phyloP scores from a whole-genome alignment of 1,284 basidiomycete genomes.

The Vanrija sp. region DNA sequence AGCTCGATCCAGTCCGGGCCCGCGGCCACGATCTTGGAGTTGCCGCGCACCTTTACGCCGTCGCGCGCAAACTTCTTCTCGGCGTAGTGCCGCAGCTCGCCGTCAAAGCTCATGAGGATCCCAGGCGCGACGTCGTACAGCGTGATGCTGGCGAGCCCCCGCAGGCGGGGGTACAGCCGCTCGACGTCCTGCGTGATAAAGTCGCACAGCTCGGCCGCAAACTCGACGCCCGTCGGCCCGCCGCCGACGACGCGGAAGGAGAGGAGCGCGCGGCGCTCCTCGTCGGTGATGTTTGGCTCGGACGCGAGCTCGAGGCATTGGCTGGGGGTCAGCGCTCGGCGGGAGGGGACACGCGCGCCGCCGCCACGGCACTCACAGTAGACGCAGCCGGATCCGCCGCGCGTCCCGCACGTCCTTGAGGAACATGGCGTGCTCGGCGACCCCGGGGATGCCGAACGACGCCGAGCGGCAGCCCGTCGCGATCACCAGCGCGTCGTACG shows the following conservation, averaged over 20 bases:
- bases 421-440: slow-evolving; percentile 73
- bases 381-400: slow-evolving; percentile 67
- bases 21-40: slow-evolving; percentile 74
- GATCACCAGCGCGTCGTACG: slow-evolving; percentile 77
- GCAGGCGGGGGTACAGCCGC: slow-evolving; percentile 60
- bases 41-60: slow-evolving; percentile 69
- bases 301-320: slow-evolving; percentile 73
- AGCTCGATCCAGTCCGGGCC: slow-evolving; percentile 55
- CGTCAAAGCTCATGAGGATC: slow-evolving; percentile 76
- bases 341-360: not conserved
- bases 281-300: slow-evolving; percentile 63
- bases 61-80: slow-evolving; percentile 70
- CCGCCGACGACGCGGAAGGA: slow-evolving; percentile 75
- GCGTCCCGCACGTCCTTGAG: slow-evolving; percentile 79
- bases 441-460: slow-evolving; percentile 58
- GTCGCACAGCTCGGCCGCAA: slow-evolving; percentile 80
- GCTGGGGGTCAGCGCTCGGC: not conserved
- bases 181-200: slow-evolving; percentile 33
- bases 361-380: slow-evolving; percentile 55
- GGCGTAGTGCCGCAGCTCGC: slow-evolving; percentile 58
- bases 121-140: slow-evolving; percentile 75
- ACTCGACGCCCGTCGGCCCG: slow-evolving; percentile 65
- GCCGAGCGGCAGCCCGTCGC: slow-evolving; percentile 80
- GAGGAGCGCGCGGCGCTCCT: slow-evolving; percentile 63
- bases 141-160: slow-evolving; percentile 63